Evolutionary conservation across 441 rosid species (phyloP).

Genomic region (Syzygium malaccense): DNA sequence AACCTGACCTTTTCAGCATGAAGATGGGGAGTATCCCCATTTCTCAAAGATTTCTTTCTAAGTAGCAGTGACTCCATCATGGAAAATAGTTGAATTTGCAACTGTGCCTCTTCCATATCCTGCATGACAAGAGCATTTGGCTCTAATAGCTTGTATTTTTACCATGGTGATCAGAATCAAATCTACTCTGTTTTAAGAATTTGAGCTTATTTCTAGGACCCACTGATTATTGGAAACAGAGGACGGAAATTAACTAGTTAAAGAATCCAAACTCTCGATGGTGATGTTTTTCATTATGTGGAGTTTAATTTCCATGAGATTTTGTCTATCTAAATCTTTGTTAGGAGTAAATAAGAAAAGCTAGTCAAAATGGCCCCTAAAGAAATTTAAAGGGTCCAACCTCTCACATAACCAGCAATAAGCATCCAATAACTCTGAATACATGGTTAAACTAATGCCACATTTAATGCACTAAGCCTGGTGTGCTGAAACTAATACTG

Average conservation of each 20-base stretch:
- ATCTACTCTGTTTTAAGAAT: neutral
- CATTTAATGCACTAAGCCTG: neutral
- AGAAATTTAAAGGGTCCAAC: neutral
- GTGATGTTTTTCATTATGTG: neutral
- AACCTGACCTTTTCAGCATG: conserved; percentile 62
- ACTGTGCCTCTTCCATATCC: conserved; percentile 63
- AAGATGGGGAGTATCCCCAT: conserved; percentile 54
- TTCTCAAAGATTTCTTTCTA: conserved; percentile 57
- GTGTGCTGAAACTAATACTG: neutral
- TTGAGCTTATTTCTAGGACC: neutral
- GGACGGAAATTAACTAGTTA: neutral
- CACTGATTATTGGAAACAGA: neutral
- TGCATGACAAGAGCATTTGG: conserved; percentile 18
- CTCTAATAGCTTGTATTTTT: neutral
- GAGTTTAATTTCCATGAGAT: neutral
- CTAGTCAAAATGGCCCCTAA: neutral
- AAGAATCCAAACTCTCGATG: neutral
- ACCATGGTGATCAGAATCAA: neutral
- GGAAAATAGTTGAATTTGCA: conserved; percentile 51
- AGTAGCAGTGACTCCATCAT: conserved; percentile 61
- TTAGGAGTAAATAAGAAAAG: neutral
- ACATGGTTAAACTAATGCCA: neutral
- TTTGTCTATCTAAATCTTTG: neutral
- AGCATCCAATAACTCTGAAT: neutral
- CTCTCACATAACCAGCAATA: neutral